Evolutionary conservation across 139 green algal genomes (phyloP).

Genomic region (Mychonastes homosphaera): DNA sequence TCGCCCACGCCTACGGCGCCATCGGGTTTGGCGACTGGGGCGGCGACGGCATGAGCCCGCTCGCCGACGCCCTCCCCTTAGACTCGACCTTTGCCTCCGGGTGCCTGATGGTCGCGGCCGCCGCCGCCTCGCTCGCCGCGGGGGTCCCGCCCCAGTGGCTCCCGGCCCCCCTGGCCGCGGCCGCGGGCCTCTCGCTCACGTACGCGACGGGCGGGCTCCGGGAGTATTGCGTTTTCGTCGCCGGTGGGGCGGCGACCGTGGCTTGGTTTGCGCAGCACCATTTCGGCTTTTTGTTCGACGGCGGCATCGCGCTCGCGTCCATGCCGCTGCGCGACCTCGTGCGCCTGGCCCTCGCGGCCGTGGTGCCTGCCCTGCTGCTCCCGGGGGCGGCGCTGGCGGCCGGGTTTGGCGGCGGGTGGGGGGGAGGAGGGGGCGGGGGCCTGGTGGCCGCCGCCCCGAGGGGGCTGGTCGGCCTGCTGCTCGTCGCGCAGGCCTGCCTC

Average conservation of each 20-base stretch:
- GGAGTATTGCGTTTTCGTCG: constrained; percentile 74
- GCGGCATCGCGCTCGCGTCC: too few relatives aligned
- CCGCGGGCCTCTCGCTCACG: constrained; percentile 73
- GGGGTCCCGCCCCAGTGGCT: constrained; percentile 68
- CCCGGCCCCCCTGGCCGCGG: constrained; percentile 66
- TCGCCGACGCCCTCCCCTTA: too few relatives aligned
- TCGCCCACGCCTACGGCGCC: constrained; percentile 45
- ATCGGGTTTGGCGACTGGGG: constrained; percentile 18
- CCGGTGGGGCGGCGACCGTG: constrained; percentile 35
- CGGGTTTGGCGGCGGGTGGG: too few relatives aligned
- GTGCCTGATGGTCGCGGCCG: constrained; percentile 43
- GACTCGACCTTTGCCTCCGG: constrained; percentile 35
- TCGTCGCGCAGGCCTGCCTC: constrained; percentile 51
- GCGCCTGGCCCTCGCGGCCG: constrained; percentile 50
- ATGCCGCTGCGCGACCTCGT: constrained; percentile 55
- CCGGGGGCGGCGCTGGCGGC: constrained; percentile 66
- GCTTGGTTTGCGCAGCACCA: constrained; percentile 34
- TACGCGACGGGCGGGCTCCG: constrained; percentile 54
- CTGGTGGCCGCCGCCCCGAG: constrained; percentile 20
- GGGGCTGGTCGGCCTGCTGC: constrained; percentile 21
- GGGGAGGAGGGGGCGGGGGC: too few relatives aligned
- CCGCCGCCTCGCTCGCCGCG: constrained; percentile 43
- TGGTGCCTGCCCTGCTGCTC: constrained; percentile 58
- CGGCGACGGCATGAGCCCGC: too few relatives aligned
- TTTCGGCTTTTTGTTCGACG: constrained; percentile 81